Base-by-base conservation (phyloP, 1,284 basidiomycete genomes). In the Hymenochaete sp. region DNA sequence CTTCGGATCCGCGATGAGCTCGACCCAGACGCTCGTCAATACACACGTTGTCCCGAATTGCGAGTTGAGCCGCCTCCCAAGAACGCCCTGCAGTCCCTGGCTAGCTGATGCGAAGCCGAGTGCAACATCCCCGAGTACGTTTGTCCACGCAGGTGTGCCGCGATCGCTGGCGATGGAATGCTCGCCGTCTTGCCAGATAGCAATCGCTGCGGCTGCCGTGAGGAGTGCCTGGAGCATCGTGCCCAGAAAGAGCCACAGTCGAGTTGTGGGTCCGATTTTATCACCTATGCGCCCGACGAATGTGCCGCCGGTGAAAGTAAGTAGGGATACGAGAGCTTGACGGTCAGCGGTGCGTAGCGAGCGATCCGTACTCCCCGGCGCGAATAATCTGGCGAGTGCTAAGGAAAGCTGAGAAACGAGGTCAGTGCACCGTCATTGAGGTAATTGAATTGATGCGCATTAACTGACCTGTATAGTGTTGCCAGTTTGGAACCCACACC, bases 401-500 rank as follows among this genome's bases (percentile, higher is more conserved):
- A 82, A 62, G 4, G 75, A 66, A 21, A 83, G 69, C 66, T 83
- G 67, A 2, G 26, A 22, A 9, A 53, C 2, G 62, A 62, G 9
- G 66, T 52, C 62, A 66, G 53, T 42, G 40, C 37, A 21, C 18
- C n/a, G 21, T 21, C 38, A 35, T n/a, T 27, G 39, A 27, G 29
- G 38, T 33, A 35, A 21, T 45, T 22, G n/a, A 10, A 19, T 19
- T 9, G 11, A 10, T 9, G 9, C 9, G 9, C 9, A 5, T 8
- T 10, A 25, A 50, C 62, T 35, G 50, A 75, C 78, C 64, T 82
- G 79, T 9, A 76, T 68, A 45, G 77, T 75, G 57, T 84, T 84
- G 27, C 82, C 82, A 0, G 82, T 91, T 62, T 92, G 87, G 63
- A 91, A 92, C 1, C 83, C 86, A 59, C 82, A 85, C 88, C 88